These are phyloP conservation scores for Xeromyces bisporus DNA, from an alignment of 495 filamentous ascomycete species.

Conservation along the genomic window DNA sequence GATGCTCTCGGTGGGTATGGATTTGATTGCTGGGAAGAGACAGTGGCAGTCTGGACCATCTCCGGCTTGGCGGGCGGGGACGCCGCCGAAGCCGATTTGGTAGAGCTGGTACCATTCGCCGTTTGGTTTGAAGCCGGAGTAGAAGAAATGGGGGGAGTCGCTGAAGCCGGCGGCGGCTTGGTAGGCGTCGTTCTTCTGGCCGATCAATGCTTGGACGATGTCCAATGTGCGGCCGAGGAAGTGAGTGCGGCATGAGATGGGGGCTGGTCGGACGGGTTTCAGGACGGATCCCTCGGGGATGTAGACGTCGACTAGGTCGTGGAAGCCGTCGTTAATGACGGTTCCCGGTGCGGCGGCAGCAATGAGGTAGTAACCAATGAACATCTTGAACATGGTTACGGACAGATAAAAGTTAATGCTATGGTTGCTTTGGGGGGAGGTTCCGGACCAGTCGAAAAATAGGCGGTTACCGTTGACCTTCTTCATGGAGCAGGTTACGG, in stretches of 20 bases:
- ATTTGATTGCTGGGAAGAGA: slow-evolving; percentile 35
- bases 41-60: slow-evolving; percentile 36
- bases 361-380: slow-evolving; percentile 33
- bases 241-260: slow-evolving; percentile 32
- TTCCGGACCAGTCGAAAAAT: slow-evolving; percentile 30
- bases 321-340: slow-evolving; percentile 31
- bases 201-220: slow-evolving; percentile 32
- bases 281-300: slow-evolving; percentile 29
- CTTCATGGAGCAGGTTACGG: slow-evolving; percentile 30
- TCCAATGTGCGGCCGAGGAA: slow-evolving; percentile 29
- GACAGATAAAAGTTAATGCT: slow-evolving; percentile 35
- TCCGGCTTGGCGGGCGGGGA: slow-evolving; percentile 30
- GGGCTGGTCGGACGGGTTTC: slow-evolving; percentile 31
- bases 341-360: slow-evolving; percentile 29
- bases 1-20: slow-evolving; percentile 32
- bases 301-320: slow-evolving; percentile 30
- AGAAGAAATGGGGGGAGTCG: slow-evolving; percentile 35
- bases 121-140: slow-evolving; percentile 30
- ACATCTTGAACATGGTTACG: slow-evolving; percentile 37
- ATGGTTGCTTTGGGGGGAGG: slow-evolving; percentile 28
- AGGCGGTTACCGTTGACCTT: slow-evolving; percentile 20
- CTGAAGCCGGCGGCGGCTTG: slow-evolving; percentile 33
- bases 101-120: slow-evolving; percentile 36
- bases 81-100: slow-evolving; percentile 35
- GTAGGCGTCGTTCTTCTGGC: slow-evolving; percentile 28